phyloP scores from a whole-genome alignment of 2,329 filamentous ascomycete genomes.

The Claviceps citrina region DNA sequence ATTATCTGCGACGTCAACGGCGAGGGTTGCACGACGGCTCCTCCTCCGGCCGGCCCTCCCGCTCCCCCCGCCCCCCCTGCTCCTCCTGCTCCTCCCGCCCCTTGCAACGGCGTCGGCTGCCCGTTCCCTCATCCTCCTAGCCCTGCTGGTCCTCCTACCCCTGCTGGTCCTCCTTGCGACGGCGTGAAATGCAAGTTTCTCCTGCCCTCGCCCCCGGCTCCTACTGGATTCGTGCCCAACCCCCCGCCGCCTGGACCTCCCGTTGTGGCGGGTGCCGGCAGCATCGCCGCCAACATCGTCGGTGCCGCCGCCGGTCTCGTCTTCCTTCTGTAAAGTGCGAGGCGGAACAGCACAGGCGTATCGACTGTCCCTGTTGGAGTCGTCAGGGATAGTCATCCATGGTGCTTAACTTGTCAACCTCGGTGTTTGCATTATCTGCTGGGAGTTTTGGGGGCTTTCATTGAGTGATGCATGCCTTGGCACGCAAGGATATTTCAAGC shows the following conservation, averaged over 20 bases:
- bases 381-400: too few species aligned
- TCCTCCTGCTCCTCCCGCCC: neutral
- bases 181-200: slow-evolving; percentile 1
- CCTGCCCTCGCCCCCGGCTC: neutral
- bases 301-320: slow-evolving; percentile 11
- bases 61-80: neutral
- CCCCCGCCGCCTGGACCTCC: slow-evolving; percentile 1
- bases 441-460: slow-evolving; percentile 2
- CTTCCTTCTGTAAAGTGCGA: slow-evolving; percentile 11
- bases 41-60: slow-evolving; percentile 4
- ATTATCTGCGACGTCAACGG: slow-evolving; percentile 13
- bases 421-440: neutral
- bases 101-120: slow-evolving; percentile 6
- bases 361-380: too few species aligned
- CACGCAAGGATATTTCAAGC: neutral
- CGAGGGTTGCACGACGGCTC: slow-evolving; percentile 8
- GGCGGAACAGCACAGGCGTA: too few species aligned
- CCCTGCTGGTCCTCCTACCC: neutral
- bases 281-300: slow-evolving; percentile 9
- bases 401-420: neutral
- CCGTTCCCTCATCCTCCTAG: neutral
- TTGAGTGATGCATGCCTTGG: neutral
- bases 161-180: neutral
- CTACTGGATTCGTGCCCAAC: slow-evolving; percentile 1
- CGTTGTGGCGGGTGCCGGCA: slow-evolving; percentile 10